These are phyloP conservation scores for Calycina marina DNA, from an alignment of 2,329 filamentous ascomycete genomes.

Conservation along the genomic window DNA sequence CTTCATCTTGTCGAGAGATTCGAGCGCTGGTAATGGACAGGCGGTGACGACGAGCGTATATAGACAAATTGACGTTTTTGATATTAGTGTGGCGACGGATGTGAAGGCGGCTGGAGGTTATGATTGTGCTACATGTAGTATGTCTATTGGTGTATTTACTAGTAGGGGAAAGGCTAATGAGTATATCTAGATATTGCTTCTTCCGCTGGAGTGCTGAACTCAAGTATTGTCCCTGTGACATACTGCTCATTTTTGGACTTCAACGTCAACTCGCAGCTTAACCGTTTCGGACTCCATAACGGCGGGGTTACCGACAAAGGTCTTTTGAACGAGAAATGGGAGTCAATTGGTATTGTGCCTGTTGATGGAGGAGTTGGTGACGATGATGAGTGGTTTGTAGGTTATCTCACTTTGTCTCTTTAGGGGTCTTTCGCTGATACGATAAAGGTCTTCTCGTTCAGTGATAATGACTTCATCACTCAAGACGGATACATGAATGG, in stretches of 20 bases:
- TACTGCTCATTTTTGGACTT: conserved; percentile 56
- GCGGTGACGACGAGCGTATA: conserved; percentile 40
- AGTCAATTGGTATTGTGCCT: conserved; percentile 49
- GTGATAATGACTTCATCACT: conserved; percentile 64
- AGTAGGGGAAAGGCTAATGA: no score
- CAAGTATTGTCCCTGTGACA: conserved; percentile 37
- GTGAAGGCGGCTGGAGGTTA: conserved; percentile 33
- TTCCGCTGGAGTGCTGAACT: conserved; percentile 35
- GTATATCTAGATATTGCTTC: no score
- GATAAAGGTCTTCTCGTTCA: conserved; percentile 49
- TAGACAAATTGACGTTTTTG: conserved; percentile 55
- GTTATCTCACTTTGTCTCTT: no score
- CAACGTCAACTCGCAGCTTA: conserved; percentile 50
- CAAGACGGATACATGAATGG: conserved; percentile 45
- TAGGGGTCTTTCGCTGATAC: no score
- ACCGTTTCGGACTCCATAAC: conserved; percentile 53
- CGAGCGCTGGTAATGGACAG: conserved; percentile 41
- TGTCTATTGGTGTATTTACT: no score
- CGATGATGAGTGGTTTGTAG: conserved; percentile 51
- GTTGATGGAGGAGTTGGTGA: conserved; percentile 31
- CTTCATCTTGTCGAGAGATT: conserved; percentile 51
- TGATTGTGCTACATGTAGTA: conserved; percentile 24
- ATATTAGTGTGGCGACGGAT: conserved; percentile 46
- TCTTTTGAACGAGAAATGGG: conserved; percentile 66
- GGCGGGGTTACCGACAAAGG: conserved; percentile 42